Evolutionary conservation across 176 grass and related monocot genomes (phyloP).

Genomic region (Oryza coarctata): DNA sequence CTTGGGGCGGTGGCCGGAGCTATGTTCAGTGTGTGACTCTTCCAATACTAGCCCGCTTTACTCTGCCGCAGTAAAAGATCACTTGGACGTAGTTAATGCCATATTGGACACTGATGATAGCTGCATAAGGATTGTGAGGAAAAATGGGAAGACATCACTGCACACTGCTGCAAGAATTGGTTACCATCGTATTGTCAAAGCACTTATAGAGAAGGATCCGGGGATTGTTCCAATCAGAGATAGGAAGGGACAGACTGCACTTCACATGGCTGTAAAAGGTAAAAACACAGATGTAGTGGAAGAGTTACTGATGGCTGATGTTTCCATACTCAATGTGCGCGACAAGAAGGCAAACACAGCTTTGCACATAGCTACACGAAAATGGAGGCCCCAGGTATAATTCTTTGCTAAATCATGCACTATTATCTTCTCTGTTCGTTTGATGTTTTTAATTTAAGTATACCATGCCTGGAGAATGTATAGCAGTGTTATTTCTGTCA

Average conservation of each 20-base stretch:
- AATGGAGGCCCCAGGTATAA: conserved; percentile 97
- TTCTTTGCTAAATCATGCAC: conserved; percentile 3
- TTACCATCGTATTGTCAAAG: conserved; percentile 71
- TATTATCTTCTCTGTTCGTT: neutral
- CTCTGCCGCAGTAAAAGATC: conserved; percentile 85
- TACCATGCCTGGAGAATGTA: neutral
- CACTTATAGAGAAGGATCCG: conserved; percentile 73
- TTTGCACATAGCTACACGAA: conserved; percentile 94
- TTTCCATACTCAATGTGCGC: conserved; percentile 79
- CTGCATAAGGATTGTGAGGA: conserved; percentile 72
- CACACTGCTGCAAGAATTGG: conserved; percentile 84
- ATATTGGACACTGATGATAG: conserved; percentile 69
- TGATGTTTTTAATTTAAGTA: neutral
- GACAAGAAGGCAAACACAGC: conserved; percentile 97
- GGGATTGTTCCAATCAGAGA: conserved; percentile 77
- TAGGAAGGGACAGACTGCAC: conserved; percentile 94
- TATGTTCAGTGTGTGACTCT: conserved; percentile 69
- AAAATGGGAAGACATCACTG: conserved; percentile 87
- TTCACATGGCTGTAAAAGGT: conserved; percentile 99
- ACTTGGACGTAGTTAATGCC: conserved; percentile 84
- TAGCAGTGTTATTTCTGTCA: neutral
- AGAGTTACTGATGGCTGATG: conserved; percentile 78
- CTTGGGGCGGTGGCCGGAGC: conserved; percentile 62
- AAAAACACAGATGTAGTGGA: conserved; percentile 90
- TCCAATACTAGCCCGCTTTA: conserved; percentile 90